Evolutionary conservation across 2,329 filamentous ascomycete species (phyloP).

Genomic region (Xylariomycetidae sp.): DNA sequence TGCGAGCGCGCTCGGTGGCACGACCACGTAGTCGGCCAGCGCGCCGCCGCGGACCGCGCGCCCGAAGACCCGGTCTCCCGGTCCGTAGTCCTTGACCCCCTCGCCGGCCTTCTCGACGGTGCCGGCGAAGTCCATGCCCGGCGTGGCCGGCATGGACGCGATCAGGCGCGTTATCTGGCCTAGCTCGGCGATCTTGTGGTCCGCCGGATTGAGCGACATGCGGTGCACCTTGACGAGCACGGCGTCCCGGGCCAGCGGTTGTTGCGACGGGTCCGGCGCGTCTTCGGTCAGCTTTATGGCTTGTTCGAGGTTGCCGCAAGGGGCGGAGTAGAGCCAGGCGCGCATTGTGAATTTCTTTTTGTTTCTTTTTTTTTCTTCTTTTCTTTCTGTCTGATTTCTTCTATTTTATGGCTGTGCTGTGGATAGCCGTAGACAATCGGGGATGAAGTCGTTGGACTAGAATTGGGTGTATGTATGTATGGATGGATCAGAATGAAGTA

Average conservation of each 20-base stretch:
- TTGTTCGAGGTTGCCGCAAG: conserved; percentile 45
- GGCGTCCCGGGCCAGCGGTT: conserved; percentile 34
- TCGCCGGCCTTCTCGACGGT: conserved; percentile 30
- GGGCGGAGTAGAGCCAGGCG: conserved; percentile 51
- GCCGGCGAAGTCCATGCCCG: conserved; percentile 47
- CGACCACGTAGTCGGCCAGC: conserved; percentile 36
- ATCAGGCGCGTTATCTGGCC: conserved; percentile 35
- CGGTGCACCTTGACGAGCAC: conserved; percentile 52
- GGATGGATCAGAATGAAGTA: too few relatives aligned
- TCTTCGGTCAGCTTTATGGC: conserved; percentile 42
- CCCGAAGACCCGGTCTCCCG: conserved; percentile 44
- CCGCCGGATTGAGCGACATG: conserved; percentile 55
- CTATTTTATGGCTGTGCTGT: too few relatives aligned
- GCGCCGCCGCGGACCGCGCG: conserved; percentile 33
- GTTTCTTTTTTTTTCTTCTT: too few relatives aligned
- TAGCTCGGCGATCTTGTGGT: conserved; percentile 58
- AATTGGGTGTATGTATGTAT: too few relatives aligned
- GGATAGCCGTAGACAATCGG: too few relatives aligned
- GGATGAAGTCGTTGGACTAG: too few relatives aligned
- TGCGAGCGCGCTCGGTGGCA: conserved; percentile 25
- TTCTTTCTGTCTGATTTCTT: too few relatives aligned
- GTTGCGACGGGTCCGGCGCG: conserved; percentile 36
- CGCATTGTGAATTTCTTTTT: too few relatives aligned
- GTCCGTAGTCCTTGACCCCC: conserved; percentile 16
- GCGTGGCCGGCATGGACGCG: conserved; percentile 38